phyloP scores from a whole-genome alignment of 2,329 filamentous ascomycete species.

The Phaeosphaeria sp. region DNA sequence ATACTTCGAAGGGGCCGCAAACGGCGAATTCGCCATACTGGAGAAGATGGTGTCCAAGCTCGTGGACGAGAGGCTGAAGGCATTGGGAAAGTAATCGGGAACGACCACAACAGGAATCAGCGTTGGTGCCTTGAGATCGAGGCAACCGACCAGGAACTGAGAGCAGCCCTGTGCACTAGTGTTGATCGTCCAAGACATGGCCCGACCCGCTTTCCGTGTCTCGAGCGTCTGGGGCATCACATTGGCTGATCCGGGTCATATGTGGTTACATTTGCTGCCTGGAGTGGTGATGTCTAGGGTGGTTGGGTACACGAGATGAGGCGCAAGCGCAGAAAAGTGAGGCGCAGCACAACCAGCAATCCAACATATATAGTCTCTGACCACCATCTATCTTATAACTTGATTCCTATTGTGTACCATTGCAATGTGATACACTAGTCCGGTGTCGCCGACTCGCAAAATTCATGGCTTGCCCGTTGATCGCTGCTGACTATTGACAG shows the following conservation, averaged over 20 bases:
- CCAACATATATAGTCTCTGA: slow-evolving; percentile 25
- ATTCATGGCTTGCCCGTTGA: background rate
- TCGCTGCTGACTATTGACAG: background rate
- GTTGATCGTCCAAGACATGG: slow-evolving; percentile 1
- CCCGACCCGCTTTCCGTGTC: slow-evolving; percentile 1
- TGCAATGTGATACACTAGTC: background rate
- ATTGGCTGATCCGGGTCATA: background rate
- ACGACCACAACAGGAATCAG: background rate
- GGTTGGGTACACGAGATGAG: slow-evolving; percentile 29
- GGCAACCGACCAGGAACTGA: background rate
- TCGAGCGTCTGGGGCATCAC: background rate
- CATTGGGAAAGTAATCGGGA: slow-evolving; percentile 34
- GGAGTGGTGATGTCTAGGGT: slow-evolving; percentile 24
- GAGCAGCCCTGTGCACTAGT: background rate
- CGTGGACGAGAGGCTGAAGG: slow-evolving; percentile 72
- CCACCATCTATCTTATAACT: background rate
- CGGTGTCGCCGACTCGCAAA: background rate
- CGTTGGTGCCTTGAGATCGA: background rate
- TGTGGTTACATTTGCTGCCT: slow-evolving; percentile 7
- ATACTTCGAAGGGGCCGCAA: slow-evolving; percentile 70
- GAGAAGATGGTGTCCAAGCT: slow-evolving; percentile 68
- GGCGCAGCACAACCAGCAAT: slow-evolving; percentile 40
- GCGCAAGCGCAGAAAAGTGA: slow-evolving; percentile 41
- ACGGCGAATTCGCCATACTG: slow-evolving; percentile 58
- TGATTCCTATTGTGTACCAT: background rate